Evolutionary conservation across 768 basidiomycete genomes (phyloP).

Genomic region (Kwoniella newhampshirensis): DNA sequence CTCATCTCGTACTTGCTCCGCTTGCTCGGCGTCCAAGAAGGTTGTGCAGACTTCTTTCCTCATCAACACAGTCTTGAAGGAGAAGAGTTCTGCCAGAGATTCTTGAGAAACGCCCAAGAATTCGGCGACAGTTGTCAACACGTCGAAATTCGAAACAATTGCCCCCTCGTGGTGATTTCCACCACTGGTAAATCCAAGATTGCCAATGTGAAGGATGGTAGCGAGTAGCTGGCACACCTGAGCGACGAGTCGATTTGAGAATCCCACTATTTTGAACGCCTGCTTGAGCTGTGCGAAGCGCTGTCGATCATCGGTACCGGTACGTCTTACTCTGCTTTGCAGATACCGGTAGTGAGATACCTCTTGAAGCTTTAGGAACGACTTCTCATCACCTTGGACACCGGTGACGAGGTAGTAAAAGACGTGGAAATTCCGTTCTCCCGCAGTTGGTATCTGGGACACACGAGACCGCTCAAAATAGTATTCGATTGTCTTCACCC

Average conservation of each 20-base stretch:
- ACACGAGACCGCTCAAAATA: slow-evolving; percentile 90
- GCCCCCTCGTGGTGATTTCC: slow-evolving; percentile 83
- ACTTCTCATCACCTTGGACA: slow-evolving; percentile 79
- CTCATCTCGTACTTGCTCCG: slow-evolving; percentile 88
- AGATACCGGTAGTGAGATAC: slow-evolving; percentile 83
- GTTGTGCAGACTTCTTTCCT: slow-evolving; percentile 97
- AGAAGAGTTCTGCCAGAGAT: slow-evolving; percentile 71
- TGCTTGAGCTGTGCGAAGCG: slow-evolving; percentile 92
- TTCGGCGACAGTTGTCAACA: slow-evolving; percentile 79
- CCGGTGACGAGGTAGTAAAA: slow-evolving; percentile 96
- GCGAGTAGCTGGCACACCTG: slow-evolving; percentile 93
- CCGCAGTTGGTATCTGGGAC: slow-evolving; percentile 67
- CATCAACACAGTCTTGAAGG: slow-evolving; percentile 87
- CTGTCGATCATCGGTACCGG: slow-evolving; percentile 70
- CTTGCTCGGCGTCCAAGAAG: slow-evolving; percentile 91
- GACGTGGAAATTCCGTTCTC: slow-evolving; percentile 95
- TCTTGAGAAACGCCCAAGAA: slow-evolving; percentile 75
- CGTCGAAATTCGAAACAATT: slow-evolving; percentile 79
- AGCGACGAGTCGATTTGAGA: slow-evolving; percentile 90
- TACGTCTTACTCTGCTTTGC: slow-evolving; percentile 63
- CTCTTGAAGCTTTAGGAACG: slow-evolving; percentile 80
- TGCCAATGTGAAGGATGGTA: slow-evolving; percentile 89
- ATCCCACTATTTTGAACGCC: slow-evolving; percentile 86
- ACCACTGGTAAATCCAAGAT: slow-evolving; percentile 87
- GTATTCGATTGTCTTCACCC: slow-evolving; percentile 94